phyloP scores from a whole-genome alignment of 768 basidiomycete genomes.

The Agrocybe praecox region DNA sequence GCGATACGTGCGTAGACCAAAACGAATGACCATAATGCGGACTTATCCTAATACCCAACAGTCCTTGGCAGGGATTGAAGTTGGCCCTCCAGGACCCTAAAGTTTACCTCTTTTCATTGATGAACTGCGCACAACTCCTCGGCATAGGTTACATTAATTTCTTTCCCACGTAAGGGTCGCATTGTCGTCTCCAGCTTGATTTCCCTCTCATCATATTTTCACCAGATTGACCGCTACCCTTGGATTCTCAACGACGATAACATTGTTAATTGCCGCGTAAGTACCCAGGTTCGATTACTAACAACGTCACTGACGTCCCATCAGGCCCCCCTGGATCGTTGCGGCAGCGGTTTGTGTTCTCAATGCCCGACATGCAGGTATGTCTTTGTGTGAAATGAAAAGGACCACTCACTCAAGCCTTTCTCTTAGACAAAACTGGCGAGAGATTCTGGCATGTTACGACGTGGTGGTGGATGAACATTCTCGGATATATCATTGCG shows the following conservation, averaged over 20 bases:
- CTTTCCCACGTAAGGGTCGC: conserved; percentile 46
- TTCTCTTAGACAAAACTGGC: conserved; percentile 48
- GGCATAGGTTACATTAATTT: conserved; percentile 64
- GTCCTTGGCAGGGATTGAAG: conserved; percentile 50
- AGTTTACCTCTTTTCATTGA: conserved; percentile 53
- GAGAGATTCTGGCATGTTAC: conserved; percentile 66
- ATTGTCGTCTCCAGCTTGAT: not conserved
- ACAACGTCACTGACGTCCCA: not conserved
- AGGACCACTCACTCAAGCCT: no score
- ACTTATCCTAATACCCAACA: conserved; percentile 17
- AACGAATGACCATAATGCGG: not conserved
- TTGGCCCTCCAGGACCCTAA: conserved; percentile 59
- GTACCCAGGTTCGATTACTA: conserved; percentile 15
- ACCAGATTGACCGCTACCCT: conserved; percentile 59
- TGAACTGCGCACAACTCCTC: conserved; percentile 49
- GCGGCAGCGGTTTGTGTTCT: conserved; percentile 48
- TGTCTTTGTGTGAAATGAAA: no score
- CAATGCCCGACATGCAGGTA: conserved; percentile 56
- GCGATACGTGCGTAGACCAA: conserved; percentile 51
- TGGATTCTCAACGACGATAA: conserved; percentile 60
- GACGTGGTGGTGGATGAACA: conserved; percentile 59
- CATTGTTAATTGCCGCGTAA: conserved; percentile 62
- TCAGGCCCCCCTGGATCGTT: conserved; percentile 64
- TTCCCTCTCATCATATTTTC: not conserved
- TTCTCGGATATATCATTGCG: conserved; percentile 62